Conservation (phyloP, 2,329 filamentous ascomycete genomes). For the Xylaria digitata region DNA sequence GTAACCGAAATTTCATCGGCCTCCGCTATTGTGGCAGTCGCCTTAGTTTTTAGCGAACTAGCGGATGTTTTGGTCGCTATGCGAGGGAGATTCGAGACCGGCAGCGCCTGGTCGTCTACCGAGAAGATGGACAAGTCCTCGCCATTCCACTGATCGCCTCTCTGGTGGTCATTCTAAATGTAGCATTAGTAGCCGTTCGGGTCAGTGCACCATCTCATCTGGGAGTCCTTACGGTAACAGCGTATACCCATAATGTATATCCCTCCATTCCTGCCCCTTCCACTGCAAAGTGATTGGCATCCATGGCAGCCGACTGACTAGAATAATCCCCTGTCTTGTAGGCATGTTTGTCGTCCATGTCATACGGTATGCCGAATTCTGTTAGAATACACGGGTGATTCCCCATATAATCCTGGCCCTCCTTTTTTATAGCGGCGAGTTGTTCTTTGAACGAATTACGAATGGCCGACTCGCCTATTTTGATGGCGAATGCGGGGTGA, state of each 20-base stretch:
- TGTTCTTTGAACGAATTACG: constrained; percentile 93
- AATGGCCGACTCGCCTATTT: constrained; percentile 92
- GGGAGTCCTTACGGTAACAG: constrained; percentile 66
- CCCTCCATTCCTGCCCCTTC: constrained; percentile 87
- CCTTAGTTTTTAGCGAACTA: constrained; percentile 57
- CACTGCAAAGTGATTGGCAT: constrained; percentile 93
- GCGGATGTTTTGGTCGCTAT: constrained; percentile 58
- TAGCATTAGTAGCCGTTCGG: constrained; percentile 5
- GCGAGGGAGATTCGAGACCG: constrained; percentile 62
- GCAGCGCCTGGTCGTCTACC: constrained; percentile 77
- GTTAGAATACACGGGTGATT: constrained; percentile 90
- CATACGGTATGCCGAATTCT: constrained; percentile 97
- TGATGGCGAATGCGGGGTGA: constrained; percentile 90
- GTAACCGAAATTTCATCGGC: constrained; percentile 70
- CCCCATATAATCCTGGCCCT: constrained; percentile 89
- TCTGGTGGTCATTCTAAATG: constrained; percentile 80
- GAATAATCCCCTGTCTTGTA: constrained; percentile 97
- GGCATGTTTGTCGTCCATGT: constrained; percentile 97
- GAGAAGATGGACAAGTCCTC: constrained; percentile 95
- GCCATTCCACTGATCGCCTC: constrained; percentile 96
- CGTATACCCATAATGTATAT: constrained; percentile 91
- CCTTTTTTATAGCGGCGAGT: constrained; percentile 81
- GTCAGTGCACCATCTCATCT: constrained; percentile 37
- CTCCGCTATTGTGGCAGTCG: constrained; percentile 53
- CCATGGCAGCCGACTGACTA: constrained; percentile 90